These are phyloP conservation scores for Colletotrichum cordylinicola DNA, from an alignment of 2,329 filamentous ascomycete genomes.

Conservation along the genomic window DNA sequence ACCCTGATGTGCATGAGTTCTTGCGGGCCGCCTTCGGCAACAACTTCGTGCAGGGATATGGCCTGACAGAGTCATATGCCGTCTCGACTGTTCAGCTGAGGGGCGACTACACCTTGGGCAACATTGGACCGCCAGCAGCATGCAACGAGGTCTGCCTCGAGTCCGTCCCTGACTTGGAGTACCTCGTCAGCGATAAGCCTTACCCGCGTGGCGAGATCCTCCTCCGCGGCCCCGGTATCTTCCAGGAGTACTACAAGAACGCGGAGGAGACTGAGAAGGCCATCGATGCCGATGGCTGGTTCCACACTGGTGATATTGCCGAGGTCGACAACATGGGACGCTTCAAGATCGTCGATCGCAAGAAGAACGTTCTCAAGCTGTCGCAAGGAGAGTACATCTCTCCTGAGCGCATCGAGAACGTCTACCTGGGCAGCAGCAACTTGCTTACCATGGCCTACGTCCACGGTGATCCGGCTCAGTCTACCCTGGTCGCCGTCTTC, in stretches of 20 bases:
- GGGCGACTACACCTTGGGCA: constrained; percentile 77
- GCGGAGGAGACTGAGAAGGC: constrained; percentile 84
- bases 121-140: constrained; percentile 77
- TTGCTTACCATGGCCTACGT: constrained; percentile 84
- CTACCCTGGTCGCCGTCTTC: constrained; percentile 83
- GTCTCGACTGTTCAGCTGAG: constrained; percentile 72
- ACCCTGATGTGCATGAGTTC: constrained; percentile 87
- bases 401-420: constrained; percentile 95
- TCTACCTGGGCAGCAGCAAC: constrained; percentile 82
- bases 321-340: constrained; percentile 84
- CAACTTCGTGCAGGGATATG: constrained; percentile 86
- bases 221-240: constrained; percentile 79
- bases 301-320: constrained; percentile 93
- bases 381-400: constrained; percentile 98
- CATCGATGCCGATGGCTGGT: constrained; percentile 91
- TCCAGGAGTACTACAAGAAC: constrained; percentile 90
- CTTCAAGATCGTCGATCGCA: constrained; percentile 92
- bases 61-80: constrained; percentile 92
- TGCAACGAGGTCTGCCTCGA: constrained; percentile 78
- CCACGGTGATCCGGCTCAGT: constrained; percentile 86
- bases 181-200: constrained; percentile 85
- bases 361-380: constrained; percentile 99
- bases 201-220: constrained; percentile 89
- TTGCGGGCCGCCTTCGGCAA: constrained; percentile 83
- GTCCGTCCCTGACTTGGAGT: constrained; percentile 94